These are phyloP conservation scores for Coleophoma cylindrospora DNA, from an alignment of 2,329 filamentous ascomycete species.

Conservation along the genomic window DNA sequence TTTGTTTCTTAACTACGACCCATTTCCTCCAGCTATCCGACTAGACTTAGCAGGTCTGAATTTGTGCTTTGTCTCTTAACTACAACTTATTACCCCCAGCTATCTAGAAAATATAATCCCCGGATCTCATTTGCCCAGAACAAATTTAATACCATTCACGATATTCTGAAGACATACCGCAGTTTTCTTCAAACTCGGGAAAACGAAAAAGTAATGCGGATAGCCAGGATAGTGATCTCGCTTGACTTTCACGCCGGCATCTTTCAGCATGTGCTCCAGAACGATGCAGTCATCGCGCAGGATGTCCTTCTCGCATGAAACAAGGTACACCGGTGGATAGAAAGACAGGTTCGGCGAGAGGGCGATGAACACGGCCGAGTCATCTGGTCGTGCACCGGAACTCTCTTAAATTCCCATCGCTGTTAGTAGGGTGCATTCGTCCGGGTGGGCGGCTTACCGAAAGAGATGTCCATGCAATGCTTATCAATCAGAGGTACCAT, in stretches of 20 bases:
- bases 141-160: slow-evolving; percentile 7
- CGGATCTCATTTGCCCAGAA: not conserved
- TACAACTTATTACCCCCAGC: too few species aligned
- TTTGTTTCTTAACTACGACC: too few species aligned
- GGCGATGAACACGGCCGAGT: slow-evolving; percentile 11
- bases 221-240: slow-evolving; percentile 22
- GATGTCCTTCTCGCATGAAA: slow-evolving; percentile 21
- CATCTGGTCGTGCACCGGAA: slow-evolving; percentile 5
- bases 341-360: slow-evolving; percentile 8
- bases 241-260: slow-evolving; percentile 20
- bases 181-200: slow-evolving; percentile 11
- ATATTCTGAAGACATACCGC: slow-evolving; percentile 15
- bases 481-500: slow-evolving; percentile 14
- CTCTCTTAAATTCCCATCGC: not conserved
- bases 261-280: slow-evolving; percentile 20
- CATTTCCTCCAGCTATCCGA: too few species aligned
- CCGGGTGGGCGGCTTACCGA: not conserved
- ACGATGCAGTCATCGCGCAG: slow-evolving; percentile 25
- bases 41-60: too few species aligned
- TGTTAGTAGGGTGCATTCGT: not conserved
- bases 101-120: too few species aligned
- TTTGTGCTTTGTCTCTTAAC: too few species aligned
- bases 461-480: slow-evolving; percentile 14
- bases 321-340: slow-evolving; percentile 17
- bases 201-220: slow-evolving; percentile 28